These are phyloP conservation scores for Suillus alpinus DNA, from an alignment of 768 basidiomycete species.

Conservation along the genomic window DNA sequence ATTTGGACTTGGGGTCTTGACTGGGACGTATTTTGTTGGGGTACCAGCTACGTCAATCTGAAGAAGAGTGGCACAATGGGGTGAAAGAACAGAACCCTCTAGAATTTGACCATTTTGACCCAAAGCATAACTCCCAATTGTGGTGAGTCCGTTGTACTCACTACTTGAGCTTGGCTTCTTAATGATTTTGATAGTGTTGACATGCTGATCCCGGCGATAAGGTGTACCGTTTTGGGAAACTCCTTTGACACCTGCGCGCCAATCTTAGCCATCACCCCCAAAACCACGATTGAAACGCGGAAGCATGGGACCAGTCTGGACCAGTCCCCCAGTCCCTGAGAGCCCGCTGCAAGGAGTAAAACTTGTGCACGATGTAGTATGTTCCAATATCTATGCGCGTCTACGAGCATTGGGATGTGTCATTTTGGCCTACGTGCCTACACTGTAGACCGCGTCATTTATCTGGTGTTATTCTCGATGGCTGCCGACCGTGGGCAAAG, in stretches of 20 bases:
- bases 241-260: background rate
- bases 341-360: background rate
- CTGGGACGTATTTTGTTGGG: background rate
- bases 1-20: background rate
- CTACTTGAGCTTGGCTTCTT: no score
- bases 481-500: background rate
- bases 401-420: background rate
- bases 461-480: background rate
- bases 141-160: no score
- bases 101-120: background rate
- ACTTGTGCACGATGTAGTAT: background rate
- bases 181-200: no score
- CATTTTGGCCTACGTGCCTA: background rate
- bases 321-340: background rate
- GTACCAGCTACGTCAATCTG: background rate
- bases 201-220: no score
- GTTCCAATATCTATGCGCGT: background rate
- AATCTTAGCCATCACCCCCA: background rate
- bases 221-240: background rate
- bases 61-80: background rate
- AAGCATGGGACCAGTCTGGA: background rate
- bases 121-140: no score
- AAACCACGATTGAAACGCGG: conserved; percentile 2
- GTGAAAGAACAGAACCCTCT: background rate
- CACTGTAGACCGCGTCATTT: background rate